These are phyloP conservation scores for Selaginella tamariscina DNA, from an alignment of 75 land plant species.

Conservation along the genomic window DNA sequence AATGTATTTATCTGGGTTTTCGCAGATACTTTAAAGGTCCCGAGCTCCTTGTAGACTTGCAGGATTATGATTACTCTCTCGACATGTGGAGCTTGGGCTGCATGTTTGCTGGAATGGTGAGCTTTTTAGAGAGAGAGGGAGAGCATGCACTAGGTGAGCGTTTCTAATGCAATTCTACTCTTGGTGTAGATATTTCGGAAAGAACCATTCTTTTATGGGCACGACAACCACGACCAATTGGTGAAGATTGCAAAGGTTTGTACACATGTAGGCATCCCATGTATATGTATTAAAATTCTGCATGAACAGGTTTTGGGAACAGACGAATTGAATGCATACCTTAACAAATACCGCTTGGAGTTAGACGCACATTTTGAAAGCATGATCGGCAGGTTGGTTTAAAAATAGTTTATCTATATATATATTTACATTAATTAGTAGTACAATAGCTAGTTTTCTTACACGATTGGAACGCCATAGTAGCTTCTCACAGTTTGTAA, in stretches of 20 bases:
- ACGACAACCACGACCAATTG: constrained; percentile 2
- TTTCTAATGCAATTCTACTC: background rate
- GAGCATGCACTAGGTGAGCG: no score
- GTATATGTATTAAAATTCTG: background rate
- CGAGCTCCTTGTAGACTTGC: constrained; percentile 78
- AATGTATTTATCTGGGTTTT: background rate
- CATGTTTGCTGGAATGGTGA: constrained; percentile 91
- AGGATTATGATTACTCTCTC: constrained; percentile 72
- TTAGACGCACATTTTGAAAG: background rate
- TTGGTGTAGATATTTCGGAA: constrained; percentile 5
- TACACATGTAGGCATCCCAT: background rate
- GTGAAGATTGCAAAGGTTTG: constrained; percentile 11
- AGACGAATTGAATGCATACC: constrained; percentile 8
- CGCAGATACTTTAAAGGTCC: constrained; percentile 86
- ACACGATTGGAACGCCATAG: no score
- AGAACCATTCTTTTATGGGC: constrained; percentile 13
- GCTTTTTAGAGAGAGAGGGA: no score
- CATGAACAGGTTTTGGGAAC: background rate
- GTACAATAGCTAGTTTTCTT: background rate
- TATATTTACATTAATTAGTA: background rate
- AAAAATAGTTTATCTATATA: background rate
- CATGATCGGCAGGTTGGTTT: background rate
- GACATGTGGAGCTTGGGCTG: constrained; percentile 84
- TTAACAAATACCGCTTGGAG: constrained; percentile 10
- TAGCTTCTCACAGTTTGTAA: background rate